phyloP scores from a whole-genome alignment of 768 basidiomycete species.

The Auricularia sp. region DNA sequence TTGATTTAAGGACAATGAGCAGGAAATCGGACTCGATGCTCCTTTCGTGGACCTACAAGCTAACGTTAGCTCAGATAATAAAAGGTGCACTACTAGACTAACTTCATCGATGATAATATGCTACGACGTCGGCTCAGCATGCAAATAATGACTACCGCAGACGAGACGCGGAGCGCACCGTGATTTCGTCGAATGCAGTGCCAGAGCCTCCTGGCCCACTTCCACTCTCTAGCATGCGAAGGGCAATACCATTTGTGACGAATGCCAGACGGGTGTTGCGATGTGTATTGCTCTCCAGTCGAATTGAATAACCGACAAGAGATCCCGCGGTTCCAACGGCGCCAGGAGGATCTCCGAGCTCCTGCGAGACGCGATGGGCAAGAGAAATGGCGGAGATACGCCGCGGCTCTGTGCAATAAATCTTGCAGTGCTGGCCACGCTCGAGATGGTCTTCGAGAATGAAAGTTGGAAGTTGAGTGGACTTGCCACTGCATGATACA shows the following conservation, averaged over 20 bases:
- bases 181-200: constrained; percentile 88
- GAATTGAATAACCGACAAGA: constrained; percentile 89
- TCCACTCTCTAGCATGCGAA: constrained; percentile 92
- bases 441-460: constrained; percentile 85
- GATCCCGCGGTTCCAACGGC: constrained; percentile 67
- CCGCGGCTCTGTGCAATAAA: constrained; percentile 91
- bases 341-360: constrained; percentile 78
- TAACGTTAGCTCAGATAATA: neutral
- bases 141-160: too few species aligned
- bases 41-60: constrained; percentile 76
- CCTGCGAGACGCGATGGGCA: constrained; percentile 87
- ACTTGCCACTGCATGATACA: constrained; percentile 64
- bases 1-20: constrained; percentile 80
- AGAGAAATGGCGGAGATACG: constrained; percentile 94
- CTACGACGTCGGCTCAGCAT: constrained; percentile 25
- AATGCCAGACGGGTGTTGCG: constrained; percentile 71
- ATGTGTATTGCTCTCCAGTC: constrained; percentile 79
- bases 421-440: constrained; percentile 73
- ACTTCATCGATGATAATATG: constrained; percentile 96
- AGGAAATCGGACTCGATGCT: constrained; percentile 97
- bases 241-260: constrained; percentile 89
- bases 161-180: constrained; percentile 39
- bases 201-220: constrained; percentile 58
- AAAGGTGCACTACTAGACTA: constrained; percentile 4
- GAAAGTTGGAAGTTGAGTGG: constrained; percentile 90